A percentile compares a stretch with the other conserved stretches of the same genome.
Conservation (phyloP, 768 basidiomycete genomes). For the Tulasnella sp. region DNA sequence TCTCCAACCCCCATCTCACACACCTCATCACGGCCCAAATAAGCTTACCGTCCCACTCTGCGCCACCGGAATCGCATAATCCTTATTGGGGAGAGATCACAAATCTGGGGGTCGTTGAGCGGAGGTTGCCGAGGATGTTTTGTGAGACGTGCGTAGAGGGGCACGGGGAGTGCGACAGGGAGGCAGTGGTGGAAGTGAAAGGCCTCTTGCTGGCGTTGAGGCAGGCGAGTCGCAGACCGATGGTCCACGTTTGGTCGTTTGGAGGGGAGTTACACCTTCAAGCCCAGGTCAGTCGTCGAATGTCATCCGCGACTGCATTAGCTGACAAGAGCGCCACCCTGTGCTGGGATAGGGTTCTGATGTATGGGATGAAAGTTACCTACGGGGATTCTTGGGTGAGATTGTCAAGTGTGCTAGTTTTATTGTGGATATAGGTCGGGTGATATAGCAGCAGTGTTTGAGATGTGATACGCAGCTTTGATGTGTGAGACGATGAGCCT, state of each 20-base stretch:
- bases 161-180: neutral
- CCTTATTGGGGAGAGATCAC: slow-evolving; percentile 13
- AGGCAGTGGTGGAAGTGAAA: neutral
- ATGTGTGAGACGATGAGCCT: neutral
- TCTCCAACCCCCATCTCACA: neutral
- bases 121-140: neutral
- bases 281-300: neutral
- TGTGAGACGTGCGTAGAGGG: neutral
- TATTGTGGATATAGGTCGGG: neutral
- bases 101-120: slow-evolving; percentile 5
- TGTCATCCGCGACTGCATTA: too few species aligned
- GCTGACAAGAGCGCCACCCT: neutral
- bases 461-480: neutral
- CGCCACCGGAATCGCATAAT: neutral
- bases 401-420: neutral
- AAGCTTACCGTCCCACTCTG: neutral
- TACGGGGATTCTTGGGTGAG: slow-evolving; percentile 2
- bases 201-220: neutral
- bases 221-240: neutral
- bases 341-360: neutral
- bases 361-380: slow-evolving; percentile 12
- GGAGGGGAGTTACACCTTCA: slow-evolving; percentile 1
- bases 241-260: slow-evolving; percentile 2
- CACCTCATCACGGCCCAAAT: neutral
- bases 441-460: neutral